phyloP scores from a whole-genome alignment of 371 early-diverging fungal genomes.

The Entomophthora muscae region DNA sequence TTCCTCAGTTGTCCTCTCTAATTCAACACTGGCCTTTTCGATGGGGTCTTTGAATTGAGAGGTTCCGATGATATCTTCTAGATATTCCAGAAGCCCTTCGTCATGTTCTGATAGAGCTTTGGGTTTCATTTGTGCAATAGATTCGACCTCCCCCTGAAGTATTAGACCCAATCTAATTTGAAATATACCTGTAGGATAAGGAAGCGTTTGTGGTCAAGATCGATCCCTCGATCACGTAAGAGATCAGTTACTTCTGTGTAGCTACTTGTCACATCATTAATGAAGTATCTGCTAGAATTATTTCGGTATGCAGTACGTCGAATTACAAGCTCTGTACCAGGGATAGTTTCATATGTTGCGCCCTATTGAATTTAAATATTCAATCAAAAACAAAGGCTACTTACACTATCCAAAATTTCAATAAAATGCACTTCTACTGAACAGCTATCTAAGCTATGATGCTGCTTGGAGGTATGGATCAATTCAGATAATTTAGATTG shows the following conservation, averaged over 20 bases:
- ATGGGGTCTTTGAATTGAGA: conserved; percentile 77
- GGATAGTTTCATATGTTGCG: conserved; percentile 39
- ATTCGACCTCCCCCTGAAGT: conserved; percentile 97
- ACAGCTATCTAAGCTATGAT: conserved; percentile 49
- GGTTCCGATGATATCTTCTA: conserved; percentile 99
- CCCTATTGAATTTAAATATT: too few relatives aligned
- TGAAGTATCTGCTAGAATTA: conserved; percentile 54
- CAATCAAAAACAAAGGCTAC: too few relatives aligned
- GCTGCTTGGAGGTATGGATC: conserved; percentile 83
- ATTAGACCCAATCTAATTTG: background rate
- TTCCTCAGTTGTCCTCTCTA: conserved; percentile 60
- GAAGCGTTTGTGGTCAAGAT: conserved; percentile 98
- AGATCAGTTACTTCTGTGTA: conserved; percentile 76
- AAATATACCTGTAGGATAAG: conserved; percentile 72
- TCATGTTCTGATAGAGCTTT: conserved; percentile 84
- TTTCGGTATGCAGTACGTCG: conserved; percentile 62
- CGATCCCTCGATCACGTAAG: conserved; percentile 82
- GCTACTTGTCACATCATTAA: conserved; percentile 51
- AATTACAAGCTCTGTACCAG: conserved; percentile 53
- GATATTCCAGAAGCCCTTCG: conserved; percentile 95
- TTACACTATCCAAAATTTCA: conserved; percentile 63
- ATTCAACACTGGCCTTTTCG: conserved; percentile 37
- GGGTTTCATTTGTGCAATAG: conserved; percentile 97
- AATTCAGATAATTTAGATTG: conserved; percentile 92
- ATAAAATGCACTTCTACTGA: conserved; percentile 92